Evolutionary conservation across 2,329 filamentous ascomycete genomes (phyloP), one percentile per base, ranked within the genome.

Genomic region (Phaeosphaeria sp.): DNA sequence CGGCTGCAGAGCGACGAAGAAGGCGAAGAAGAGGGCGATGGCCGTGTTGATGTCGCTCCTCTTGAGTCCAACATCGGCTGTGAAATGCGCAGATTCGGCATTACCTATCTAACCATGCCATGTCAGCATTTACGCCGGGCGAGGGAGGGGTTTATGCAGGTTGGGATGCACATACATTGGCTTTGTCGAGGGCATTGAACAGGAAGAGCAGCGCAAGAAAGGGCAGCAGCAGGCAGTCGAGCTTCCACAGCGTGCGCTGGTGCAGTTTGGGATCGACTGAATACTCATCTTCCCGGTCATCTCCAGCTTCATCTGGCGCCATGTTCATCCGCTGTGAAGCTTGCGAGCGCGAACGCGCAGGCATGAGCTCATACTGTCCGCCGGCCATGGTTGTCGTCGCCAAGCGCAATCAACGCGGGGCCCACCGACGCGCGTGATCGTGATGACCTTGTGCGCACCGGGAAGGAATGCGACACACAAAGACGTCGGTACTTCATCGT

Each of bases 1-100:
- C 0, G 85, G 84, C 62, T 87, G 85, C 13, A 87, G 76, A 0
- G 82, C 64, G n/a, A 88, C 84, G 64, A 87, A 87, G 55, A 84
- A 83, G 62, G 81, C 79, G 67, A 85, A 87, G 78, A 87, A 87
- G 51, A 82, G 78, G 21, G 83, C 83, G 9, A 87, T 81, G 2
- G 85, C 83, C 4, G 80, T 79, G 63, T 87, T 87, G 53, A 88
- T 71, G 64, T 86, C 84, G 39, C 76, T 74, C n/a, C 79, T 78
- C 3, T 74, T 73, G 1, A 85, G 76, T 0, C 84, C 85, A 24
- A 85, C 81, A 62, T 87, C 84, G 42, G 74, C 70, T 0, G 84
- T 87, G 68, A 87, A 87, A 60, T 89, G 84, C 22, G 86, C 86
- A 6, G 82, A 84, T 58, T 84, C 82, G 13, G 83, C 83, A 73